A percentile compares a stretch with the other conserved stretches of the same genome.
Conservation (phyloP, 345 rosid genomes). For the Gossypium stocksii region DNA sequence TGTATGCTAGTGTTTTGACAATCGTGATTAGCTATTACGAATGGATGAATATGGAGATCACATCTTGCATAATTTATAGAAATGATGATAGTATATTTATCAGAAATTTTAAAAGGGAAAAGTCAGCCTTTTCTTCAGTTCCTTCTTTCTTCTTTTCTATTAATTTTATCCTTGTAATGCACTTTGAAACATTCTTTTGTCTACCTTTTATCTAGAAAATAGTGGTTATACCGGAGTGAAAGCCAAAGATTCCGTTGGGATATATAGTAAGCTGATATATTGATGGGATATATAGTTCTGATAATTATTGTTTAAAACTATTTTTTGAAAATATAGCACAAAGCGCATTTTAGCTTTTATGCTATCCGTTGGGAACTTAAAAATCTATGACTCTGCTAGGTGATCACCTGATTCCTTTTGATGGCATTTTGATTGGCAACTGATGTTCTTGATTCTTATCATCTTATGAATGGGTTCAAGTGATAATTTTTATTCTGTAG, state of each 20-base stretch:
- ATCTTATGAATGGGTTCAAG: constrained; percentile 1
- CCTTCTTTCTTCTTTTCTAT: neutral
- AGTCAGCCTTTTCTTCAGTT: neutral
- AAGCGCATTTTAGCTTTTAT: neutral
- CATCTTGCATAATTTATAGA: neutral
- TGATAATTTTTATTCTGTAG: neutral
- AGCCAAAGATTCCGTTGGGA: neutral
- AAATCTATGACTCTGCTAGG: neutral
- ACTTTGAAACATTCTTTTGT: neutral
- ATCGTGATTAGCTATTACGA: neutral
- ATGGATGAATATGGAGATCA: neutral
- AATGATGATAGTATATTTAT: neutral
- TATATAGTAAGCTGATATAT: neutral
- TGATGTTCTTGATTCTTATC: neutral
- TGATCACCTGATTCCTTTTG: neutral
- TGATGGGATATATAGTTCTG: constrained; percentile 3
- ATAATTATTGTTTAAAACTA: neutral
- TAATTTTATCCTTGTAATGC: neutral
- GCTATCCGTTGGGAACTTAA: neutral
- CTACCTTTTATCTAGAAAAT: neutral
- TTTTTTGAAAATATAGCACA: neutral
- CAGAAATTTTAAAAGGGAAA: neutral
- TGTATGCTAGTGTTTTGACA: neutral
- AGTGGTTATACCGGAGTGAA: neutral
- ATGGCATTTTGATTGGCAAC: neutral